Evolutionary conservation across 768 basidiomycete genomes (phyloP).

Genomic region (Lactifluus piperatus): DNA sequence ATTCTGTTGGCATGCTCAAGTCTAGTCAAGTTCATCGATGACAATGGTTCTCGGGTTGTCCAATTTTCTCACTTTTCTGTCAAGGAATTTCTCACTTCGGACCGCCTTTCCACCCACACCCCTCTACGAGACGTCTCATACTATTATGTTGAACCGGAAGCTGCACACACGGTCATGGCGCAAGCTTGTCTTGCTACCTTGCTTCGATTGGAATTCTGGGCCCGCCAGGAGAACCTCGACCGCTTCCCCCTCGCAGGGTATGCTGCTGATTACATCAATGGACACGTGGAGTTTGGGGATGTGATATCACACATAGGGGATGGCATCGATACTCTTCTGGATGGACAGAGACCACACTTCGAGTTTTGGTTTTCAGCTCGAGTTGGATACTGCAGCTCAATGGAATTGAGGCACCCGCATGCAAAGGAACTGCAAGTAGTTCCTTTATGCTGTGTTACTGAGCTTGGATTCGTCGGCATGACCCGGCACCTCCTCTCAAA

Average conservation of each 20-base stretch:
- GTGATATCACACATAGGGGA: neutral
- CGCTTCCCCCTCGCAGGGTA: neutral
- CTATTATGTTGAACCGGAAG: neutral
- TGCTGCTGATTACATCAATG: neutral
- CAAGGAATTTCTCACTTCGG: neutral
- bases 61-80: slow-evolving; percentile 4
- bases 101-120: neutral
- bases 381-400: too few species aligned
- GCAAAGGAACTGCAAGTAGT: too few species aligned
- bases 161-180: neutral
- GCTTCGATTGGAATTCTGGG: neutral
- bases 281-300: neutral
- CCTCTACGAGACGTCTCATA: neutral
- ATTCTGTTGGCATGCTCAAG: neutral
- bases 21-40: neutral
- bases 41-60: neutral
- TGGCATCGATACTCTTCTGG: neutral
- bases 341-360: neutral
- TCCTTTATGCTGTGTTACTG: too few species aligned
- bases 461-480: too few species aligned
- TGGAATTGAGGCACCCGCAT: neutral
- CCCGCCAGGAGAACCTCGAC: neutral
- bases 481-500: too few species aligned
- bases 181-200: neutral
- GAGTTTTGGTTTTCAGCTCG: neutral